Evolutionary conservation across 2,329 filamentous ascomycete species (phyloP), one percentile per base, ranked within the genome.

Genomic region (Fusarium pseudograminearum): DNA sequence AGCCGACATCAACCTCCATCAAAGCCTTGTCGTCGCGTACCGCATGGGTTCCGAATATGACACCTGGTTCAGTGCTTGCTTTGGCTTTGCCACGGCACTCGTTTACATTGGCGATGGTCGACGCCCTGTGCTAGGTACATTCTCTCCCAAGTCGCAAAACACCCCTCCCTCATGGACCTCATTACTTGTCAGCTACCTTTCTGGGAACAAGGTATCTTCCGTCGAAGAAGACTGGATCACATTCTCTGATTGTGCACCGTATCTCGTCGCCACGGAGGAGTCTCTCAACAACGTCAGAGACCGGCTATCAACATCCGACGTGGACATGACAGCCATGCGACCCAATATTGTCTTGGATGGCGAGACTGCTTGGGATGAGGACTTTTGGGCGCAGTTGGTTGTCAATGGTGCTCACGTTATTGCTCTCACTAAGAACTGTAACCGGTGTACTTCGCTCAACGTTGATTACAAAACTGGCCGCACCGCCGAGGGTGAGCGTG

Each of bases 181-280:
- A 11, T 75, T 71, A 30, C 67, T 82, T 40, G 71, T 74, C 33
- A 78, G 72, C 52, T 80, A 77, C 60, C 56, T 84, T 38, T 56
- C 41, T 31, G 71, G 70, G 40, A 56, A 41, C 11, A 33, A 40
- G n/a, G 34, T 7, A 31, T 33, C 18, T 64, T 73, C 34, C 20
- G 12, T 36, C 3, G 65, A 64, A 11, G 78, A 84, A 15, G 81
- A 84, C 36, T 86, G 82, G 74, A 84, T 95, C 44, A 88, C 87
- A 4, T 96, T 95, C 79, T 87, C 89, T 40, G 93, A 96, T 78
- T 87, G 87, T 67, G 92, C 92, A 2, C 91, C 93, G 1, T 92
- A 91, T 76, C 85, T 97, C 16, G 79, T 97, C 26, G 85, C 90
- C 7, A 92, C 90, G 1, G 84, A 89, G 64, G 85, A 88, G 4